Evolutionary conservation across 441 rosid genomes (phyloP).

Genomic region (Croton setiger): DNA sequence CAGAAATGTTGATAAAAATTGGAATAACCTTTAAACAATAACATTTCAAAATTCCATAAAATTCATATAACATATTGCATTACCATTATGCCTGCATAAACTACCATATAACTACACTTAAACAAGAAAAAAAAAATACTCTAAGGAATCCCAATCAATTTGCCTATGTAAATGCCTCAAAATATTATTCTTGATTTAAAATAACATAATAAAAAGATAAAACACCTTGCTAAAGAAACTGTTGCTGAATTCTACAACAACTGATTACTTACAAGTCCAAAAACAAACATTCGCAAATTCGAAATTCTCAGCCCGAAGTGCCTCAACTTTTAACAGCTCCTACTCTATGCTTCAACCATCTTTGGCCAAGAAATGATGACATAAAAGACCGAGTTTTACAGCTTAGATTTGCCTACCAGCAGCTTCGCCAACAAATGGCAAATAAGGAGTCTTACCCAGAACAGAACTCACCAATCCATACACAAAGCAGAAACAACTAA

Average conservation of each 20-base stretch:
- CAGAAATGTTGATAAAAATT: background rate
- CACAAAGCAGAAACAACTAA: slow-evolving; percentile 64
- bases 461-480: slow-evolving; percentile 48
- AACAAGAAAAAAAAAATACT: background rate
- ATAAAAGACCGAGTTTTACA: background rate
- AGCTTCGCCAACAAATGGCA: slow-evolving; percentile 81
- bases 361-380: background rate
- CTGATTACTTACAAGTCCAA: background rate
- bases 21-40: background rate
- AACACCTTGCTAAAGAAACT: background rate
- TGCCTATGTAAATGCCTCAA: background rate
- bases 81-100: background rate
- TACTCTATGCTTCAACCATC: background rate
- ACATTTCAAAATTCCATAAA: background rate
- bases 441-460: slow-evolving; percentile 70
- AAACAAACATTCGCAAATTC: background rate
- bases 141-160: background rate
- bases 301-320: background rate
- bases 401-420: slow-evolving; percentile 66
- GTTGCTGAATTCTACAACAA: background rate
- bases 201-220: background rate
- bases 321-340: background rate
- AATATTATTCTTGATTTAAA: background rate
- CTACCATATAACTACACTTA: background rate
- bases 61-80: background rate